Conservation (phyloP, 176 grass and related monocot species). For the Carex parvula region DNA sequence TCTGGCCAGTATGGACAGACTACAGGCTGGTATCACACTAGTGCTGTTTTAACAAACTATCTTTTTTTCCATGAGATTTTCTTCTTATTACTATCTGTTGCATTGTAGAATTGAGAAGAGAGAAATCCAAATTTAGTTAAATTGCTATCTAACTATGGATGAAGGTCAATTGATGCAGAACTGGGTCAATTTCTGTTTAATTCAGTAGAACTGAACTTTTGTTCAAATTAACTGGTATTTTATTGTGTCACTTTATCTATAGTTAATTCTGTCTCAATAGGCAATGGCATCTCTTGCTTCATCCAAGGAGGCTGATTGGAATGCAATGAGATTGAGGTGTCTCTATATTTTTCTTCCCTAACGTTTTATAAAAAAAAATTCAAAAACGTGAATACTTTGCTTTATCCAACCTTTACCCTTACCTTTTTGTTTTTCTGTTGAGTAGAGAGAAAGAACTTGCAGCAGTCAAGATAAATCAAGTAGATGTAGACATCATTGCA, state of each 20-base stretch:
- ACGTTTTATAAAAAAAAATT: not conserved
- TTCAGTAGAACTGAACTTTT: no score
- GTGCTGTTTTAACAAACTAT: no score
- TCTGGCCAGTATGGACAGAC: no score
- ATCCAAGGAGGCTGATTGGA: conserved; percentile 82
- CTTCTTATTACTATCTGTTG: no score
- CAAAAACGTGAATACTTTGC: not conserved
- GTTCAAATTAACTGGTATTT: no score
- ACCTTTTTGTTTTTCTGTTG: not conserved
- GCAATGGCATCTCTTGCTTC: conserved; percentile 99
- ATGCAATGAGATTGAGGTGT: conserved; percentile 80
- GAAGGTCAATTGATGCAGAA: no score
- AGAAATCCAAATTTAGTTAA: no score
- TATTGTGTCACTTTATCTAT: not conserved
- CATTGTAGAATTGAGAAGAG: no score
- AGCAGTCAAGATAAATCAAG: conserved; percentile 86
- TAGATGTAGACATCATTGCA: conserved; percentile 85
- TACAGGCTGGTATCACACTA: no score
- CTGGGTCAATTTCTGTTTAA: no score
- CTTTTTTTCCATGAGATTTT: no score
- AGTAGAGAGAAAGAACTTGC: conserved; percentile 93
- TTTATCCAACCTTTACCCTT: not conserved
- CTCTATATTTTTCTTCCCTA: not conserved
- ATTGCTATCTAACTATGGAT: no score
- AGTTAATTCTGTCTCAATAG: conserved; percentile 33